Evolutionary conservation across 2,329 filamentous ascomycete species (phyloP).

Genomic region (Botrytis hyacinthi): DNA sequence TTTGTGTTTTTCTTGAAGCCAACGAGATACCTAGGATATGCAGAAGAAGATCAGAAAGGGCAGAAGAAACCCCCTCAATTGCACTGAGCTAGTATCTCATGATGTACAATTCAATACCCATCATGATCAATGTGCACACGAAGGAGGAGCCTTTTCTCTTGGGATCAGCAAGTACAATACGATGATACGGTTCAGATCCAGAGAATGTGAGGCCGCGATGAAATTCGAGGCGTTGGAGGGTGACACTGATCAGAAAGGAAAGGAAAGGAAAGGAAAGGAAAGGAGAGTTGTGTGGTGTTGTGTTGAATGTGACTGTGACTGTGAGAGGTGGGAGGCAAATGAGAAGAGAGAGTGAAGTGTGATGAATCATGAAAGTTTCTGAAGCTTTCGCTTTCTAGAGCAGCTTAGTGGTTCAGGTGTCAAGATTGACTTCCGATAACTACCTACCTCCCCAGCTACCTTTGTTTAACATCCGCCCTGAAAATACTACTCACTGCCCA

Average conservation of each 20-base stretch:
- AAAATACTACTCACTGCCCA: neutral
- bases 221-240: neutral
- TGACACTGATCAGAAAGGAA: neutral
- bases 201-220: neutral
- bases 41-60: conserved; percentile 8
- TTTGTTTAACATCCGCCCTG: neutral
- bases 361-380: neutral
- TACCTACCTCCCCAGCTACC: no score
- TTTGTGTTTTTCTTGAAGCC: neutral
- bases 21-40: neutral
- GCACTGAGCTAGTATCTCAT: neutral
- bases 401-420: neutral
- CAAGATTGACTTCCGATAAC: neutral
- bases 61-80: neutral
- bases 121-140: neutral
- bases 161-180: neutral
- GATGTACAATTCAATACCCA: neutral
- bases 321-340: neutral
- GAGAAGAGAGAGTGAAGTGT: neutral
- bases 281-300: neutral
- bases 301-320: neutral
- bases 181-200: neutral
- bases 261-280: neutral
- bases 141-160: neutral
- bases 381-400: neutral